A percentile compares a stretch with the other conserved stretches of the same genome.
Evolutionary conservation across 345 rosid genomes (phyloP).

Genomic region (Cardiospermum halicacabum): DNA sequence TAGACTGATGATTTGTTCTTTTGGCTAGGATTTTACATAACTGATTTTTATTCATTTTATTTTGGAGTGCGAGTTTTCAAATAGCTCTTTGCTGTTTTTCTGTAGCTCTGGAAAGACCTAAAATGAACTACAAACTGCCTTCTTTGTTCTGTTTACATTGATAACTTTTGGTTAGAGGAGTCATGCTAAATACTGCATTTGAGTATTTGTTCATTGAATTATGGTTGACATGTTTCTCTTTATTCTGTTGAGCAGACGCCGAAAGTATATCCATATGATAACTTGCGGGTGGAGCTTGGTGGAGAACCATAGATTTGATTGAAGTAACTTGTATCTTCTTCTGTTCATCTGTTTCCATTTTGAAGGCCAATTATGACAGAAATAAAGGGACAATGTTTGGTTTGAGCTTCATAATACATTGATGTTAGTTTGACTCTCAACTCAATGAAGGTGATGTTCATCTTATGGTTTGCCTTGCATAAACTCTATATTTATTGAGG

Average conservation of each 20-base stretch:
- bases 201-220: conserved; percentile 2
- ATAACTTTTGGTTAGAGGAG: neutral
- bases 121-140: neutral
- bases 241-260: conserved; percentile 55
- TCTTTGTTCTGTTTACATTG: neutral
- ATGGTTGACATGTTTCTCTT: conserved; percentile 1
- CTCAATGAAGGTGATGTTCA: conserved; percentile 7
- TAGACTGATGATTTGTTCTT: neutral
- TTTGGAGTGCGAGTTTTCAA: neutral
- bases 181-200: neutral
- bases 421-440: conserved; percentile 6
- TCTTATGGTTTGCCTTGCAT: neutral
- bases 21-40: no score
- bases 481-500: no score
- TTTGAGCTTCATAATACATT: conserved; percentile 14
- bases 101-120: neutral
- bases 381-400: conserved; percentile 22
- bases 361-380: conserved; percentile 4
- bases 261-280: conserved; percentile 89
- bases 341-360: conserved; percentile 9
- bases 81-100: neutral
- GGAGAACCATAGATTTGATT: conserved; percentile 55
- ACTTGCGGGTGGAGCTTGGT: conserved; percentile 94
- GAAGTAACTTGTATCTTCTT: conserved; percentile 6
- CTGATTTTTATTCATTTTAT: neutral